Evolutionary conservation across 768 basidiomycete genomes (phyloP), one percentile per base, ranked within the genome.

Genomic region (Russula lepida): DNA sequence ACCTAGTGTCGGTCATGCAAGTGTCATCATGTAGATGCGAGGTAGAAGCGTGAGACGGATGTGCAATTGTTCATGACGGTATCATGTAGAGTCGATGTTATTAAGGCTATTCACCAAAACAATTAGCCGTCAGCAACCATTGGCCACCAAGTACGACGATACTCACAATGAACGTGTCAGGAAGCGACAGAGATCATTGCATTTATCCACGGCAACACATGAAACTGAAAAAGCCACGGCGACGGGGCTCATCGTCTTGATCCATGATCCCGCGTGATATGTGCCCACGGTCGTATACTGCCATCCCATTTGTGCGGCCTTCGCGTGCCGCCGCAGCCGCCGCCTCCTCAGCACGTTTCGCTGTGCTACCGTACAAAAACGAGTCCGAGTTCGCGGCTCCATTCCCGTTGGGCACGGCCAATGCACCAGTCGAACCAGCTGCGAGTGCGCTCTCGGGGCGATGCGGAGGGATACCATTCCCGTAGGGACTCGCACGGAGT

Each of bases 151-250:
- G 23, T 30, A 27, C 4, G 21, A 6, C 13, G 11, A 23, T 53
- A 49, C 60, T 56, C 51, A 54, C 63, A 50, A 47, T 27, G 41
- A 35, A 57, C 25, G 46, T 53, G 39, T 37, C 56, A 27, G 44
- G 56, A 28, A 32, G 17, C 15, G 43, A 37, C 55, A 44, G 19
- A 50, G 8, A 46, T 3, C 4, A 27, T 19, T 17, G 32, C 27
- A 33, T 53, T 64, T 70, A 88, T 76, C 78, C 82, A 67, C 83
- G 80, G 71, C 88, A 91, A 73, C 88, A 91, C 59, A 90, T 73
- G 46, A 83, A 74, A 63, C 76, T 76, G 74, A 81, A 85, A 69
- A 90, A 77, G 23, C 86, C 82, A 70, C 81, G 78, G 59, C 81
- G 83, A 62, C 81, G 81, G 33, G 69, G 69, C 13, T 79, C 83